A percentile compares a stretch with the other conserved stretches of the same genome.
Conservation (phyloP, 108 stramenopile genomes). For the Chaetoceros muelleri region DNA sequence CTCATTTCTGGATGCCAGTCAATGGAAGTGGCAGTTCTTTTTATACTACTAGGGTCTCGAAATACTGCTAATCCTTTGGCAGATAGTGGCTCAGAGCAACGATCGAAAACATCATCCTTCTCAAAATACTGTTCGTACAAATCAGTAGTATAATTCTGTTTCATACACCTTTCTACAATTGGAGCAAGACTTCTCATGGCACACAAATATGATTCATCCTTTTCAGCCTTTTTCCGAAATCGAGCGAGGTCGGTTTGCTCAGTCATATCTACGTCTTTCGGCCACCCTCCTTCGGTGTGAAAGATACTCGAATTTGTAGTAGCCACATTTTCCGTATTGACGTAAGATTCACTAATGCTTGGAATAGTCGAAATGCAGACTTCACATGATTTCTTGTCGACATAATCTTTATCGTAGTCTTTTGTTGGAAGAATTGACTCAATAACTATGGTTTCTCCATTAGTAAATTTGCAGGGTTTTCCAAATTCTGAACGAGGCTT, state of each 20-base stretch:
- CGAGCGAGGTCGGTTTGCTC: constrained; percentile 70
- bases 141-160: constrained; percentile 85
- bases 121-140: constrained; percentile 78
- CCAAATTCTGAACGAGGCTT: constrained; percentile 58
- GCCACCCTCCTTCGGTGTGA: constrained; percentile 86
- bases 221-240: constrained; percentile 81
- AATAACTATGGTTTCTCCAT: constrained; percentile 37
- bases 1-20: constrained; percentile 86
- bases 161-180: constrained; percentile 66
- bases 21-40: constrained; percentile 70
- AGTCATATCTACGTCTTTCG: constrained; percentile 79
- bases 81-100: constrained; percentile 69
- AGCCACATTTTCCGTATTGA: constrained; percentile 71
- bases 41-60: constrained; percentile 64
- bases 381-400: constrained; percentile 12
- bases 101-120: constrained; percentile 41
- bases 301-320: constrained; percentile 57
- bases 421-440: constrained; percentile 34
- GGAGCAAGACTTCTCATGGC: constrained; percentile 67
- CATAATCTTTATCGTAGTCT: constrained; percentile 29
- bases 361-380: constrained; percentile 27
- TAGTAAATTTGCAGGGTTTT: constrained; percentile 36
- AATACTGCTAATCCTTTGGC: constrained; percentile 89
- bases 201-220: constrained; percentile 72
- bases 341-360: constrained; percentile 45